Evolutionary conservation across 495 filamentous ascomycete genomes (phyloP).

Genomic region (Penicillium coffeae): DNA sequence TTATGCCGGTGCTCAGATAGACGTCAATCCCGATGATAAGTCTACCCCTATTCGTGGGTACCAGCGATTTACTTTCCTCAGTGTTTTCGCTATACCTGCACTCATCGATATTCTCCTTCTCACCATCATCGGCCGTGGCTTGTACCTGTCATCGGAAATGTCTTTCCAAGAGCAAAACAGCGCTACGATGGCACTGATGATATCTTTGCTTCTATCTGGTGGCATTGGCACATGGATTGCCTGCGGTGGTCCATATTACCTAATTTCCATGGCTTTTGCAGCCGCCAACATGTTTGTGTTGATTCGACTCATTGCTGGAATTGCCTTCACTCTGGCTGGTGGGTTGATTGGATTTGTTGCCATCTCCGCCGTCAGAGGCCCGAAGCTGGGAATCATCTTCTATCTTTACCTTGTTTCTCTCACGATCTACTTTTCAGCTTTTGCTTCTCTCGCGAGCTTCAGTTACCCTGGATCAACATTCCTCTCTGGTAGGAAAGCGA

Average conservation of each 20-base stretch:
- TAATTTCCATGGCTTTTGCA: constrained; percentile 56
- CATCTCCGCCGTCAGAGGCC: constrained; percentile 35
- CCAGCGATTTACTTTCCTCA: constrained; percentile 54
- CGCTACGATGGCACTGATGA: constrained; percentile 55
- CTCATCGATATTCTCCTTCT: constrained; percentile 57
- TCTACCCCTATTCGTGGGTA: constrained; percentile 43
- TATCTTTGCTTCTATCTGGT: constrained; percentile 52
- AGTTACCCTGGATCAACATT: constrained; percentile 53
- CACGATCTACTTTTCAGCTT: constrained; percentile 48
- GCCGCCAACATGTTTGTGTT: constrained; percentile 60
- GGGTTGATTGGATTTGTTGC: constrained; percentile 49
- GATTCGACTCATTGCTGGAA: constrained; percentile 54
- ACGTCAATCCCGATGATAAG: constrained; percentile 49
- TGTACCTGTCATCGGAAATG: constrained; percentile 57
- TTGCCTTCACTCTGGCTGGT: constrained; percentile 48
- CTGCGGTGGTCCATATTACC: constrained; percentile 57
- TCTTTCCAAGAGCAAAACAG: constrained; percentile 42
- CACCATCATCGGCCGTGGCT: constrained; percentile 52
- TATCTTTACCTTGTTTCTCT: constrained; percentile 47
- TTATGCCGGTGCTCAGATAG: constrained; percentile 53
- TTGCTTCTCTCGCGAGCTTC: constrained; percentile 53
- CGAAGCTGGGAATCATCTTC: constrained; percentile 44
- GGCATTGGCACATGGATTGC: constrained; percentile 58
- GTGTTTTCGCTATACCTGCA: constrained; percentile 59
- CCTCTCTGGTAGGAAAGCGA: constrained; percentile 45